These are phyloP conservation scores for Phialophora expanda DNA, from an alignment of 2,329 filamentous ascomycete species.

Conservation along the genomic window DNA sequence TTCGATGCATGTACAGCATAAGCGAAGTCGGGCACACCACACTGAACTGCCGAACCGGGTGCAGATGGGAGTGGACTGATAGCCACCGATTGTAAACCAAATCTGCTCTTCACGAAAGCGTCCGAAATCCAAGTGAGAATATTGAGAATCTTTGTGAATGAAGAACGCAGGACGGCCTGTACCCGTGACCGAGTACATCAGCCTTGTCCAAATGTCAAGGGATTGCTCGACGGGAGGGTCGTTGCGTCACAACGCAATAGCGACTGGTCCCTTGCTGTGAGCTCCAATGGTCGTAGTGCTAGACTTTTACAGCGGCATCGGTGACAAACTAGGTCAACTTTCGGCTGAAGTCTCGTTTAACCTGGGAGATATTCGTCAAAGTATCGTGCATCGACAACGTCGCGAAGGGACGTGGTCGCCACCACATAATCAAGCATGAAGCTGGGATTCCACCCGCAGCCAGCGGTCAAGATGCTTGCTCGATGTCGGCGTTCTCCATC, in stretches of 20 bases:
- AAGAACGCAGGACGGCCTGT: background rate
- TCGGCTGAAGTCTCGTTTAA: background rate
- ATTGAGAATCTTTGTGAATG: background rate
- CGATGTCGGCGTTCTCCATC: background rate
- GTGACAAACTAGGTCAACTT: background rate
- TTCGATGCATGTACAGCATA: conserved; percentile 15
- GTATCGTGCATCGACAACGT: background rate
- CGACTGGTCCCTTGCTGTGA: background rate
- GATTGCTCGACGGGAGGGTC: background rate
- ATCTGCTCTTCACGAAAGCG: background rate
- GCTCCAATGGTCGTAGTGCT: background rate
- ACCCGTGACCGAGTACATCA: background rate
- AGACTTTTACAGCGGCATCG: background rate
- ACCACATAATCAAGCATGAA: background rate
- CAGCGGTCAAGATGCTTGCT: background rate
- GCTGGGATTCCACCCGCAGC: background rate
- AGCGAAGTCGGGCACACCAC: conserved; percentile 1
- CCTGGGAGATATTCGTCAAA: background rate
- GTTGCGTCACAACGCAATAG: background rate
- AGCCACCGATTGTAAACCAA: background rate
- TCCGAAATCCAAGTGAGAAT: background rate
- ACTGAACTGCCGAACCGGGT: conserved; percentile 12
- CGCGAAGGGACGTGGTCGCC: background rate
- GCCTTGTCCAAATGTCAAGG: background rate
- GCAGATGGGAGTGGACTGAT: background rate